Base-by-base conservation (phyloP, 768 basidiomycete species). In the Psilocybe cyanescens region DNA sequence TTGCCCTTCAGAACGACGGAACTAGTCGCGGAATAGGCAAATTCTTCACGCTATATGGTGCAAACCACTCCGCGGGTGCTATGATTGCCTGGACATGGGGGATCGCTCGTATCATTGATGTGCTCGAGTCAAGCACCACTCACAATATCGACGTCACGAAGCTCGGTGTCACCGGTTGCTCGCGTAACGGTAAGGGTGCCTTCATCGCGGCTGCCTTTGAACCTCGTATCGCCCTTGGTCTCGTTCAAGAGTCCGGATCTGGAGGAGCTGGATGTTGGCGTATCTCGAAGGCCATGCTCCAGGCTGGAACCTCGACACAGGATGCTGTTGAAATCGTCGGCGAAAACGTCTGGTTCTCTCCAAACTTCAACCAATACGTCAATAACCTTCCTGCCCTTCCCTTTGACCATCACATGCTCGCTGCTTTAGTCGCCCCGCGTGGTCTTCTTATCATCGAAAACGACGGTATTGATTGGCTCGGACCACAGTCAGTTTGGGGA, bases 11-110 rank as follows among this genome's bases (percentile, higher is more conserved):
- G 67, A 73, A 72, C 52, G 72, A 76, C 65, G 58, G 61, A 8
- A 69, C 70, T 41, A 83, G 83, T 70, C 80, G 85, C 29, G 85
- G 86, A 9, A 67, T 75, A 50, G 85, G 86, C 37, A 81, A 82
- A 58, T 87, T 87, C 78, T 87, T 81, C 74, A 77, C 78, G 46
- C 76, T 87, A 49, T 86, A 83, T 71, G 85, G 84, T 8, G 71
- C 66, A 24, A 69, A 65, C 55, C 77, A 78, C 49, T 79, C 78
- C 46, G 85, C 85, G 0, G 73, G 75, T 47, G 82, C 86, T 8
- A 81, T 86, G 83, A 84, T 78, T 16, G 85, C 86, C 2, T 87
- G 86, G 86, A 82, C 81, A 3, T 86, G 85, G 86, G 85, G 83
- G 63, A 79, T 86, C 52, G 77, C 78, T 58, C 83, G 86, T 39